These are phyloP conservation scores for Cercospora sojina DNA, from an alignment of 2,329 filamentous ascomycete genomes.

Conservation along the genomic window DNA sequence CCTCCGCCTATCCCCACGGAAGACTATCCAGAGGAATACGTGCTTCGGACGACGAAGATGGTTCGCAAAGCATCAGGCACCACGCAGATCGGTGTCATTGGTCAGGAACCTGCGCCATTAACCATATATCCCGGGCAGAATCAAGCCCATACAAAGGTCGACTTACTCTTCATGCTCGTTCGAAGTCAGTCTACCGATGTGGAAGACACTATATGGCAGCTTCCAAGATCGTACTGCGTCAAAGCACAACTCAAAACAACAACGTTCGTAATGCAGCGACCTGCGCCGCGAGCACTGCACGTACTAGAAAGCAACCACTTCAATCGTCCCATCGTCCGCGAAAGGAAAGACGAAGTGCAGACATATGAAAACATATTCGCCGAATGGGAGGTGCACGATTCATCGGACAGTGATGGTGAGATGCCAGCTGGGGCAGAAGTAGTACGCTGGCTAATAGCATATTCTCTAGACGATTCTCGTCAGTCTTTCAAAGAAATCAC, in stretches of 20 bases:
- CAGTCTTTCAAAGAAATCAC: constrained; percentile 12
- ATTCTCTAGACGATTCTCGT: constrained; percentile 9
- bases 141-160: constrained; percentile 6
- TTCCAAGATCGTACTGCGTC: constrained; percentile 11
- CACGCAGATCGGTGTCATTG: constrained; percentile 15
- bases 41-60: constrained; percentile 13
- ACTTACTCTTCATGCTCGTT: neutral
- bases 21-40: constrained; percentile 20
- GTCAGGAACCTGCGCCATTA: constrained; percentile 16
- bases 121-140: neutral
- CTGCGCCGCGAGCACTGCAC: constrained; percentile 6
- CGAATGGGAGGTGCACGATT: constrained; percentile 14
- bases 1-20: constrained; percentile 11
- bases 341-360: constrained; percentile 8
- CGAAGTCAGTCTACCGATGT: neutral
- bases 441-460: neutral
- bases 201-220: neutral
- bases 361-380: neutral
- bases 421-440: neutral
- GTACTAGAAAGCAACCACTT: neutral
- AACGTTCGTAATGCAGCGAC: constrained; percentile 17
- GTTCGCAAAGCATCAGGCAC: neutral
- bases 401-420: constrained; percentile 19
- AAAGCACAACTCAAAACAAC: constrained; percentile 15
- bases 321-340: constrained; percentile 9